Percentiles rank a stretch among this genome's conserved stretches.
phyloP scores from a whole-genome alignment of 2,329 filamentous ascomycete genomes.

The Xylogone sp. region DNA sequence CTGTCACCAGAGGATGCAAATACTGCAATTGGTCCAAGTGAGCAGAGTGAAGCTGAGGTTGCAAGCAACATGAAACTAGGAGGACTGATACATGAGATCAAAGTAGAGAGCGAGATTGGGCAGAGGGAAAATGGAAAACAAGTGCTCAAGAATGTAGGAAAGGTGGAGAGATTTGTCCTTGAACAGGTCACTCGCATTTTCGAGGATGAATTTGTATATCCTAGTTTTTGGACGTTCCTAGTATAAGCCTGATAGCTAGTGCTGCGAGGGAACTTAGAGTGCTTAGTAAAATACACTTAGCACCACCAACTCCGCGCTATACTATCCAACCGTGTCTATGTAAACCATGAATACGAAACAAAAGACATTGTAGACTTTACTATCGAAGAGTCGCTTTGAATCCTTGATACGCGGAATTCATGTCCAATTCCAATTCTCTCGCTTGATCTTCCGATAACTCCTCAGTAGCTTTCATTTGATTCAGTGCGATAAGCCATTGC shows the following conservation, averaged over 20 bases:
- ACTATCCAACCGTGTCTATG: conserved; percentile 3
- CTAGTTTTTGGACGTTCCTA: conserved; percentile 97
- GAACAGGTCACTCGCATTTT: conserved; percentile 97
- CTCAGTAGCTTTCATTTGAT: conserved; percentile 96
- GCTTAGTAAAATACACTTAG: not conserved
- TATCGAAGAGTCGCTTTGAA: conserved; percentile 60
- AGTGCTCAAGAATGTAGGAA: conserved; percentile 95
- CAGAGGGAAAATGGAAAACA: conserved; percentile 88
- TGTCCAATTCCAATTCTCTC: conserved; percentile 85
- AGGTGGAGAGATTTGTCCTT: conserved; percentile 95
- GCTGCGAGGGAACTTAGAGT: not conserved
- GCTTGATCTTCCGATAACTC: conserved; percentile 85
- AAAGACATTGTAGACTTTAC: not conserved
- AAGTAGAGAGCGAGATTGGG: conserved; percentile 96
- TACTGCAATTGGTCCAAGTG: conserved; percentile 51
- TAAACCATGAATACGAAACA: not conserved
- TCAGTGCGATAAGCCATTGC: conserved; percentile 94
- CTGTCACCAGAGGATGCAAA: conserved; percentile 87
- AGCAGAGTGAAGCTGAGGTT: conserved; percentile 20
- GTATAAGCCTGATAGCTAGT: conserved; percentile 45
- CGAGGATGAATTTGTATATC: conserved; percentile 97
- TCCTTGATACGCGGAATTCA: conserved; percentile 89
- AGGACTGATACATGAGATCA: conserved; percentile 84
- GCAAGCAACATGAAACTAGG: conserved; percentile 48
- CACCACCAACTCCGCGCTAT: conserved; percentile 15